Percentiles rank a stretch among this genome's conserved stretches.
Conservation (phyloP, 768 basidiomycete genomes). For the Gymnopilus dilepis region DNA sequence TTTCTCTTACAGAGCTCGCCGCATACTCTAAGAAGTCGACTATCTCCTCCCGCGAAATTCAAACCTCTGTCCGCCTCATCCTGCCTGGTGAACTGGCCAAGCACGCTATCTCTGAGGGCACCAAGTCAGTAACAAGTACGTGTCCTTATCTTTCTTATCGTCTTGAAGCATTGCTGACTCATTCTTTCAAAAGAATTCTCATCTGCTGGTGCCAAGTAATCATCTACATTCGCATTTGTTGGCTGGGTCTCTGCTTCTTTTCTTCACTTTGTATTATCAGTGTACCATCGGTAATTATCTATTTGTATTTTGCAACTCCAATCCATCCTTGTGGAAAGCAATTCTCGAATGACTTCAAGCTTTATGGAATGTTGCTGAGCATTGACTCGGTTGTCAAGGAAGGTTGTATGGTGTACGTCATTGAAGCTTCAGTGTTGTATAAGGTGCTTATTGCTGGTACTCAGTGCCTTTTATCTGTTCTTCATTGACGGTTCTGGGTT, state of each 20-base stretch:
- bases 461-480: no score
- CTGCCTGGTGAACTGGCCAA: slow-evolving; percentile 98
- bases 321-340: slow-evolving; percentile 14
- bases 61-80: slow-evolving; percentile 93
- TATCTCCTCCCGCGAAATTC: slow-evolving; percentile 98
- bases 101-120: slow-evolving; percentile 97
- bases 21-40: slow-evolving; percentile 99
- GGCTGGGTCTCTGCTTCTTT: slow-evolving; percentile 20
- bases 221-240: neutral
- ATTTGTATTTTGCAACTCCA: slow-evolving; percentile 18
- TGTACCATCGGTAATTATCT: slow-evolving; percentile 31
- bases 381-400: no score
- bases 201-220: slow-evolving; percentile 62
- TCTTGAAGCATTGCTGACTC: neutral
- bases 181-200: slow-evolving; percentile 51
- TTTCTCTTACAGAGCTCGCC: slow-evolving; percentile 73
- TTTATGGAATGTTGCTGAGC: no score
- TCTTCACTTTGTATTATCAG: slow-evolving; percentile 31
- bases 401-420: no score
- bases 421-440: no score
- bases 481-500: no score
- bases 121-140: slow-evolving; percentile 62
- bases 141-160: neutral
- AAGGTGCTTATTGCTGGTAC: no score
- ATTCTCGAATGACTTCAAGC: neutral